These are phyloP conservation scores for Sanguinoderma infundibulare DNA, from an alignment of 1,284 basidiomycete genomes.

Conservation along the genomic window DNA sequence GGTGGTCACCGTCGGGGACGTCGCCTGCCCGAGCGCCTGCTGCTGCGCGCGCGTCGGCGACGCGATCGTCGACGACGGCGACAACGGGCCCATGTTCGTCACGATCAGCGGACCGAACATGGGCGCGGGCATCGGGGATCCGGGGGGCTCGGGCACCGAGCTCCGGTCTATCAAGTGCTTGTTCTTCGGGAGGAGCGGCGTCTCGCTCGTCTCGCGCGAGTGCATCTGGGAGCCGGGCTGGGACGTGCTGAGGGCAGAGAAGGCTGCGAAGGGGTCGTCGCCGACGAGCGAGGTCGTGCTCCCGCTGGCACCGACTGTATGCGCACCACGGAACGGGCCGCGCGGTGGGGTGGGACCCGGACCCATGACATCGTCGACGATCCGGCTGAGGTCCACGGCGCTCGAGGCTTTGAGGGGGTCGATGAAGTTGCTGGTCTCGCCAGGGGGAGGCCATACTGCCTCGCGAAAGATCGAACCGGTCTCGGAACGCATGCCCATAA, in stretches of 20 bases:
- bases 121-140: constrained; percentile 23
- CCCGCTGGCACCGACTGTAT: constrained; percentile 6
- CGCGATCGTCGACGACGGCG: constrained; percentile 24
- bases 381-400: constrained; percentile 43
- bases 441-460: constrained; percentile 52
- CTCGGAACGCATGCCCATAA: constrained; percentile 48
- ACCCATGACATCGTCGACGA: constrained; percentile 61
- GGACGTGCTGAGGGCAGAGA: constrained; percentile 11
- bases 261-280: constrained; percentile 24
- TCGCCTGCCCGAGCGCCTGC: constrained; percentile 13
- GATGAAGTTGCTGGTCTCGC: constrained; percentile 42
- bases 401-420: constrained; percentile 46
- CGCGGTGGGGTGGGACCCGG: constrained; percentile 23
- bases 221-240: too few species aligned
- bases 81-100: constrained; percentile 31
- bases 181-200: constrained; percentile 20
- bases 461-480: constrained; percentile 56
- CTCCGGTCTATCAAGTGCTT: constrained; percentile 7
- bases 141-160: constrained; percentile 15
- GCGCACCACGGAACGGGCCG: constrained; percentile 7
- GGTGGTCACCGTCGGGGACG: constrained; percentile 1
- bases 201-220: constrained; percentile 26
- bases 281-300: constrained; percentile 22
- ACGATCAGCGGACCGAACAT: constrained; percentile 27
- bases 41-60: constrained; percentile 8